These are phyloP conservation scores for Leishmania tarentolae DNA, from an alignment of 208 protist genomes.

Conservation along the genomic window DNA sequence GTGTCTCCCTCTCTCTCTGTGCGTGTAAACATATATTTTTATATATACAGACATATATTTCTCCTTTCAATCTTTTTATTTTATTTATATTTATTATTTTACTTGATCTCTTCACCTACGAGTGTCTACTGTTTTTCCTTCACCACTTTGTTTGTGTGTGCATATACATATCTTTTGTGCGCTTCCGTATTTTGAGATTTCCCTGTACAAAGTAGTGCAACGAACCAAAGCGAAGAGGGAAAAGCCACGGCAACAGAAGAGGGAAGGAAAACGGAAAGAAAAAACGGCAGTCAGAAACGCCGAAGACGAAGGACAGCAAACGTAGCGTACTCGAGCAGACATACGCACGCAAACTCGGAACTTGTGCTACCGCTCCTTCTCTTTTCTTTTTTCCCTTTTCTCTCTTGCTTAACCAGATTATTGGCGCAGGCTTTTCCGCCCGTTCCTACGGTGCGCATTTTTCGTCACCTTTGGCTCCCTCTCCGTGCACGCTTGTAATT, in stretches of 20 bases:
- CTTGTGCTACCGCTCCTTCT: not conserved
- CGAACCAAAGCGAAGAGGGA: not conserved
- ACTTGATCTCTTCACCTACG: not conserved
- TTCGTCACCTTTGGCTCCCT: not conserved
- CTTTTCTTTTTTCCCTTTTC: not conserved
- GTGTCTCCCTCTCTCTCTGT: too few relatives aligned
- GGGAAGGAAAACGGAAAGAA: not conserved
- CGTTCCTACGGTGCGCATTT: not conserved
- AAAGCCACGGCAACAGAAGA: not conserved
- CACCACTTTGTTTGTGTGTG: not conserved
- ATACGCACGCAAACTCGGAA: not conserved
- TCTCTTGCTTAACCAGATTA: not conserved
- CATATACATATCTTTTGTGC: not conserved
- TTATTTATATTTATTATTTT: not conserved
- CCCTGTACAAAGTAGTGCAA: not conserved
- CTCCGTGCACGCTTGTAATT: not conserved
- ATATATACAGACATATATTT: too few relatives aligned
- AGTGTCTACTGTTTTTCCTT: too few relatives aligned
- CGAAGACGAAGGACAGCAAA: not conserved
- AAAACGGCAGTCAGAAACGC: not conserved
- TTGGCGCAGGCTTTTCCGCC: not conserved
- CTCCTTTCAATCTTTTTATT: not conserved
- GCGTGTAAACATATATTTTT: too few relatives aligned
- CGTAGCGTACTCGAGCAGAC: not conserved
- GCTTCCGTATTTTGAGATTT: not conserved